A percentile compares a stretch with the other conserved stretches of the same genome.
These are phyloP conservation scores for Stenogyne calaminthoides DNA, from an alignment of 305 asterid species.

Conservation along the genomic window DNA sequence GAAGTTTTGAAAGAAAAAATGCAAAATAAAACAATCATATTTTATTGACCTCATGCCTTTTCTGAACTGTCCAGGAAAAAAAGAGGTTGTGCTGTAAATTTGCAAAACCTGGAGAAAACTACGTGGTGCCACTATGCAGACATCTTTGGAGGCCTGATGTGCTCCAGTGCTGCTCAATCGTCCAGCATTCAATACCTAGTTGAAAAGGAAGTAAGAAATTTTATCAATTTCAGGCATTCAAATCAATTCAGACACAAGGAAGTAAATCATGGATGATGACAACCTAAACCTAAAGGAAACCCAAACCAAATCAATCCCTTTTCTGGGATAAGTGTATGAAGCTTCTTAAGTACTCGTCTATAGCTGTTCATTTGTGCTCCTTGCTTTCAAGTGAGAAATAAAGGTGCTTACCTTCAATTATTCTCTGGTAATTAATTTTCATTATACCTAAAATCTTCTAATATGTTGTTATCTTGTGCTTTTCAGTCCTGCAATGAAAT, in stretches of 20 bases:
- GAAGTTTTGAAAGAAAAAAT: background rate
- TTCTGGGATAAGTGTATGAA: too few species aligned
- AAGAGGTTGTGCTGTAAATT: background rate
- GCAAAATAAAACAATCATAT: too few species aligned
- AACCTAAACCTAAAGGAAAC: background rate
- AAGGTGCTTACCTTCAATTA: background rate
- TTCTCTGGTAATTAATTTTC: background rate
- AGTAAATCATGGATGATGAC: background rate
- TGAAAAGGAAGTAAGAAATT: background rate
- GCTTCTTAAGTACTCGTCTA: background rate
- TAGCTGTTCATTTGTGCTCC: background rate
- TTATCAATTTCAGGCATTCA: background rate
- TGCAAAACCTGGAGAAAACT: background rate
- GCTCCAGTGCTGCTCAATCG: background rate
- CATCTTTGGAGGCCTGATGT: background rate
- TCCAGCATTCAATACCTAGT: background rate
- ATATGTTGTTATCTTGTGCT: too few species aligned
- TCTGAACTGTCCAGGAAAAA: background rate
- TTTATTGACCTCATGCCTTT: too few species aligned
- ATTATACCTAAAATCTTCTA: background rate
- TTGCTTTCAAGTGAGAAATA: background rate
- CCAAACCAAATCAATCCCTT: background rate
- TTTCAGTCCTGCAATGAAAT: background rate
- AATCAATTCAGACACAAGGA: background rate
- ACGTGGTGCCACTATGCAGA: background rate